Evolutionary conservation across 2,329 filamentous ascomycete genomes (phyloP).

Genomic region (Furcasterigmium furcatum): DNA sequence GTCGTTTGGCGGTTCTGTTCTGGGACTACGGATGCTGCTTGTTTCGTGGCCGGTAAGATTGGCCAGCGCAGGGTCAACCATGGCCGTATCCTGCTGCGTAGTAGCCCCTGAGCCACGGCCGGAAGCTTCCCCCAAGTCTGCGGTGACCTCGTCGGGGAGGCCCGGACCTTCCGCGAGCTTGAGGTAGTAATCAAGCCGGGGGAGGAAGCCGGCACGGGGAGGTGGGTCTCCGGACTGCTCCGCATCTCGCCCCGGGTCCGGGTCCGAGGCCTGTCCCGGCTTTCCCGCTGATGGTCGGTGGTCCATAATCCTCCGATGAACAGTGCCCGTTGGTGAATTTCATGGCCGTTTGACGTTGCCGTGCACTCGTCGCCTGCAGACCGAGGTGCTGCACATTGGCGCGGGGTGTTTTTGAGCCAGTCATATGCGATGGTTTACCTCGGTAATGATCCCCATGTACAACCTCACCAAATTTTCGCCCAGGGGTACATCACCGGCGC

Average conservation of each 20-base stretch:
- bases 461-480: no score
- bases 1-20: background rate
- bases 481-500: no score
- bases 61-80: background rate
- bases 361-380: no score
- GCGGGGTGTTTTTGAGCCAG: no score
- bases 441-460: no score
- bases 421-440: no score
- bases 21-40: background rate
- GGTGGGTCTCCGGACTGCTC: background rate
- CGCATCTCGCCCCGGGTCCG: background rate
- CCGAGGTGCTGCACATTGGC: no score
- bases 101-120: background rate
- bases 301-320: no score
- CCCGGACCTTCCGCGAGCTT: conserved; percentile 3
- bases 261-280: no score
- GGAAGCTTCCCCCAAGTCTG: background rate
- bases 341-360: no score
- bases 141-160: background rate
- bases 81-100: background rate
- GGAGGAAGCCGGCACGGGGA: background rate
- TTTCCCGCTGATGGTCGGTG: no score
- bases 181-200: conserved; percentile 3
- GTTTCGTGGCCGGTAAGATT: background rate
- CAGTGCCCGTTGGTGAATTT: no score